A percentile compares a stretch with the other conserved stretches of the same genome.
Conservation (phyloP, 2,329 filamentous ascomycete species). For the Colletotrichum simmondsii region DNA sequence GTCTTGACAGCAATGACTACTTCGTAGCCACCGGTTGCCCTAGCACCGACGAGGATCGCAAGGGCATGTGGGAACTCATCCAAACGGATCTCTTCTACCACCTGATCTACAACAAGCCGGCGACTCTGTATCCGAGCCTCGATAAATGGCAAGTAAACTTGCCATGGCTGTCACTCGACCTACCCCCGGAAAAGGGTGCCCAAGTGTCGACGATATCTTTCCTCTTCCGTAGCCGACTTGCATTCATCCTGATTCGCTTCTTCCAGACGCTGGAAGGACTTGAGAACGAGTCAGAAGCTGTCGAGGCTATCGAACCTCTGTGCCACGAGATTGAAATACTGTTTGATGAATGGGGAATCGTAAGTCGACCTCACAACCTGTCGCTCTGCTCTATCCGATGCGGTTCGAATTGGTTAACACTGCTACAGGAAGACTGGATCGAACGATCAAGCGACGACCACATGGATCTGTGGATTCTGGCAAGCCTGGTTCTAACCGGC, state of each 20-base stretch:
- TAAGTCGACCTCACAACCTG: constrained; percentile 30
- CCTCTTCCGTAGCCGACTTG: constrained; percentile 43
- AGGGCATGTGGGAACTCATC: constrained; percentile 45
- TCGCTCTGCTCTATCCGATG: too few species aligned
- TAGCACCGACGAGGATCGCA: constrained; percentile 39
- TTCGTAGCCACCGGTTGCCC: constrained; percentile 8
- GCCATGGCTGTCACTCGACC: constrained; percentile 43
- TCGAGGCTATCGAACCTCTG: constrained; percentile 31
- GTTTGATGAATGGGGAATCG: constrained; percentile 43
- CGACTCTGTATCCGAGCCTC: constrained; percentile 37
- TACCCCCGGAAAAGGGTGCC: constrained; percentile 30
- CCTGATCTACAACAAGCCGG: constrained; percentile 44
- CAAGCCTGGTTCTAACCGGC: constrained; percentile 41
- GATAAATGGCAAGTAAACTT: constrained; percentile 46
- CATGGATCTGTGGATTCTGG: constrained; percentile 40
- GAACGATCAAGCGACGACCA: constrained; percentile 36
- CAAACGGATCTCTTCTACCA: constrained; percentile 46
- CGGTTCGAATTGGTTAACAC: background rate
- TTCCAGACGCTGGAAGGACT: constrained; percentile 34
- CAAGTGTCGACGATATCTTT: constrained; percentile 42
- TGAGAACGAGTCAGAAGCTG: background rate
- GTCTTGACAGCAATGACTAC: constrained; percentile 40
- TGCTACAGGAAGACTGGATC: constrained; percentile 40
- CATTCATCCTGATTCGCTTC: constrained; percentile 43
- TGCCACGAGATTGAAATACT: constrained; percentile 42